A percentile compares a stretch with the other conserved stretches of the same genome.
These are phyloP conservation scores for Myxozyma melibiosi DNA, from an alignment of 805 yeast species.

Conservation along the genomic window DNA sequence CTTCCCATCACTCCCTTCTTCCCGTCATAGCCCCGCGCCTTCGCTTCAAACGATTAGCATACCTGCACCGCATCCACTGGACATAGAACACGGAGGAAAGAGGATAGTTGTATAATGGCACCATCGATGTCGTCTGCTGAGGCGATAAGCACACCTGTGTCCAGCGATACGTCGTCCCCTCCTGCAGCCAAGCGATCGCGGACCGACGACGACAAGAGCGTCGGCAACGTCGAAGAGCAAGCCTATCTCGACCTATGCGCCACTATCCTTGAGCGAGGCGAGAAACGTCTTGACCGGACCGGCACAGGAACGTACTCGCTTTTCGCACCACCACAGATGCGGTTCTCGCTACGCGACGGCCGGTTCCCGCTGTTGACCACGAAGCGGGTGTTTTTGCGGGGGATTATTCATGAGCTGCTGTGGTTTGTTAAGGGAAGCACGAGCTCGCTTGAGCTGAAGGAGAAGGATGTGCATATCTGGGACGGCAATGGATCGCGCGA, in stretches of 20 bases:
- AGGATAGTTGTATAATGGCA: no score
- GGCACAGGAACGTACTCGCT: conserved; percentile 93
- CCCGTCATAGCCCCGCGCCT: no score
- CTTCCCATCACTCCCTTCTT: no score
- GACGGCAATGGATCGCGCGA: conserved; percentile 97
- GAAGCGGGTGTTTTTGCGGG: conserved; percentile 86
- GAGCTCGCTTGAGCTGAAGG: conserved; percentile 75
- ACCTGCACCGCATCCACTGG: no score
- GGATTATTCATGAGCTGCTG: conserved; percentile 79
- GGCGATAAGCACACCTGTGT: no score
- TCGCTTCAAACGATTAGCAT: no score
- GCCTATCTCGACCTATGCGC: conserved; percentile 83
- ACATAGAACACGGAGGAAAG: no score
- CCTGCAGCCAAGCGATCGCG: neutral
- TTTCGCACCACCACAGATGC: conserved; percentile 94
- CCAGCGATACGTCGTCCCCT: neutral
- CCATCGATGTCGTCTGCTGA: no score
- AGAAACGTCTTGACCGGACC: conserved; percentile 90
- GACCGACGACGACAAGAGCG: neutral
- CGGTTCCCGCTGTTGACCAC: conserved; percentile 89
- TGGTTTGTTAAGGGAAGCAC: conserved; percentile 95
- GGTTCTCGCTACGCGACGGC: conserved; percentile 74
- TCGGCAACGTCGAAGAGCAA: conserved; percentile 58
- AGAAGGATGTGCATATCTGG: conserved; percentile 94
- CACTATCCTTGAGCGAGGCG: conserved; percentile 80